Evolutionary conservation across 352 stramenopile species (phyloP).

Genomic region (Peronospora farinosa): DNA sequence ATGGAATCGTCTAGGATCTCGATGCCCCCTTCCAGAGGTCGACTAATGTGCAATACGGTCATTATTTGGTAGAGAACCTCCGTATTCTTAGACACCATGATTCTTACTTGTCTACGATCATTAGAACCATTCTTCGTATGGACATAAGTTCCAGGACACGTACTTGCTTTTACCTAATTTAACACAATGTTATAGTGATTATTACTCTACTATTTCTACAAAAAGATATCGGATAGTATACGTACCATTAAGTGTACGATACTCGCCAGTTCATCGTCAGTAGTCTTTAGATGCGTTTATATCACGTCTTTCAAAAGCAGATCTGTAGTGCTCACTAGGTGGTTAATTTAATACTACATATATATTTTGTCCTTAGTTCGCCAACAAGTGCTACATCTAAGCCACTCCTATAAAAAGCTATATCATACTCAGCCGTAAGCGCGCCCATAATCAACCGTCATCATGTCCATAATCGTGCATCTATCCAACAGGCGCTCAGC

Average conservation of each 20-base stretch:
- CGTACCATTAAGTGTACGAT: slow-evolving; percentile 61
- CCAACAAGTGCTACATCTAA: too few relatives aligned
- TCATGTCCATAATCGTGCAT: too few relatives aligned
- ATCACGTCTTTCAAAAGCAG: slow-evolving; percentile 48
- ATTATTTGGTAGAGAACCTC: slow-evolving; percentile 48
- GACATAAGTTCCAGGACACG: slow-evolving; percentile 53
- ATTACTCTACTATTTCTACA: not conserved
- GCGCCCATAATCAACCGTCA: too few relatives aligned
- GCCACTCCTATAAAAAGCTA: too few relatives aligned
- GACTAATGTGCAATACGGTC: slow-evolving; percentile 63
- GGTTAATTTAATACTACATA: too few relatives aligned
- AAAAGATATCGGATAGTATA: too few relatives aligned
- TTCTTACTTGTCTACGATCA: slow-evolving; percentile 51
- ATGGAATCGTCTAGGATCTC: slow-evolving; percentile 61
- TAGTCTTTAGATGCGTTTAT: slow-evolving; percentile 40
- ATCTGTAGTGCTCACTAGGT: too few relatives aligned
- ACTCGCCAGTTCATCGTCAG: slow-evolving; percentile 28
- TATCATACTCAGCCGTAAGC: too few relatives aligned
- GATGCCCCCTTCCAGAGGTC: slow-evolving; percentile 59
- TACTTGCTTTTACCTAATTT: slow-evolving; percentile 45
- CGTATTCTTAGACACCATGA: slow-evolving; percentile 60
- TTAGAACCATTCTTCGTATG: slow-evolving; percentile 50
- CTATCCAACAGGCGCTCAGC: too few relatives aligned
- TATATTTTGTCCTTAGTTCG: too few relatives aligned
- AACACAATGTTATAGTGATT: not conserved